Percentiles rank a stretch among this genome's conserved stretches.
Evolutionary conservation across 352 stramenopile genomes (phyloP).

Genomic region (Phytophthora cajani): DNA sequence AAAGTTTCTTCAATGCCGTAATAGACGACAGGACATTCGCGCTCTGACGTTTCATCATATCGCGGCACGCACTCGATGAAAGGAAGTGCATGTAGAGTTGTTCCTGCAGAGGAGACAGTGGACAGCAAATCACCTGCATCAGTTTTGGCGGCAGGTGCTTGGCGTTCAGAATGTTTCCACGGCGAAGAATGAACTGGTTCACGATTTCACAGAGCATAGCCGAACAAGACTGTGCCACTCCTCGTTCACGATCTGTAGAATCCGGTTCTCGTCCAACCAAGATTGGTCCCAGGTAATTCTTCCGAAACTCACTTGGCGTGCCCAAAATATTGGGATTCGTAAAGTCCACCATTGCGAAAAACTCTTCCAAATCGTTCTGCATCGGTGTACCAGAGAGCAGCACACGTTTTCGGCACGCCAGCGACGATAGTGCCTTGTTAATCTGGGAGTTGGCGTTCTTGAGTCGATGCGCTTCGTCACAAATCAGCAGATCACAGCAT

Average conservation of each 20-base stretch:
- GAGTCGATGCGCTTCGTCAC: constrained; percentile 98
- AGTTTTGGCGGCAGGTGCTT: constrained; percentile 98
- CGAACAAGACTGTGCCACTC: constrained; percentile 87
- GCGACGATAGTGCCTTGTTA: constrained; percentile 75
- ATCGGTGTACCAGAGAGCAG: constrained; percentile 98
- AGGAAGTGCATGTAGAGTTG: constrained; percentile 97
- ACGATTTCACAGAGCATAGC: constrained; percentile 96
- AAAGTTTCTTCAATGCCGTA: constrained; percentile 96
- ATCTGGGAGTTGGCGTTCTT: constrained; percentile 98
- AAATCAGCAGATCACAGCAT: constrained; percentile 97
- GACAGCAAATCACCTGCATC: constrained; percentile 98
- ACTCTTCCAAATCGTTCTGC: constrained; percentile 99
- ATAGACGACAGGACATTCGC: constrained; percentile 87
- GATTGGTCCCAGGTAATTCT: constrained; percentile 91
- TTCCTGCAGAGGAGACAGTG: constrained; percentile 95
- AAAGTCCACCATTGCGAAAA: constrained; percentile 97
- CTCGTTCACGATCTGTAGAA: constrained; percentile 82
- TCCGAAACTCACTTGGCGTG: constrained; percentile 92
- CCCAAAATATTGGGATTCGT: constrained; percentile 89
- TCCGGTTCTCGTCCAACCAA: constrained; percentile 91
- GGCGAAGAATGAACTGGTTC: constrained; percentile 98
- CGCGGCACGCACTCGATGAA: constrained; percentile 93
- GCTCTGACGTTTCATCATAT: constrained; percentile 96
- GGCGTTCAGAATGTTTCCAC: constrained; percentile 98
- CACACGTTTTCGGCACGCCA: constrained; percentile 93